Base-by-base conservation (phyloP, 495 filamentous ascomycete species). In the Filosporella fistucella region DNA sequence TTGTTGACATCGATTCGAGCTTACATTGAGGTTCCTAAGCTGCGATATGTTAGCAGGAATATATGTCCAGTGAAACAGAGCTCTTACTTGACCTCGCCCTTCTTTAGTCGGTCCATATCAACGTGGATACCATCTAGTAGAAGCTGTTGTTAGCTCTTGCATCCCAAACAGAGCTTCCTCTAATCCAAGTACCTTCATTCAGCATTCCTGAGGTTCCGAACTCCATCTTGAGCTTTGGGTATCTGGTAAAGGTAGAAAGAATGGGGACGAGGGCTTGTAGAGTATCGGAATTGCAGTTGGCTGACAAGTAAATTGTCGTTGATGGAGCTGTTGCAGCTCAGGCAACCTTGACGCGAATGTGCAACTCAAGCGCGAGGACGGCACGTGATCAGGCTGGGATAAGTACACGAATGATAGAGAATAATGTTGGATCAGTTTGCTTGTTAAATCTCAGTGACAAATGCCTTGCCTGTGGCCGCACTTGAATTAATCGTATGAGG, bases 1-100 rank as follows among this genome's bases (percentile, higher is more conserved):
- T 51, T 53, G 32, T 42, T 35, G 47, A 40, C 39, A 32, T 49
- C 45, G 43, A 39, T 47, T 47, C 38, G 14, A 52, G 67, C 86
- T 78, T 75, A 97, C 91, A 98, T 98, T 45, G 93, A 96, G 54
- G 93, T 98, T 70, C 93, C 93, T 51, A 98, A 77, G 69, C 91
- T 89, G 51, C 10, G 50, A 54, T 52, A 45, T 25, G 60, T 71
- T 56, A 71, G 69, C 52, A 44, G 29, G 14, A 24, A 20, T 42
- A 29, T 51, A 45, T 33, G 14, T 14, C 9, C 20, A 40, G 1
- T n/a, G 10, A 14, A 23, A 12, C 50, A 30, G 44, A 22, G 18
- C 51, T 73, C 85, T 69, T 75, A 95, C 90, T 97, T 96, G 63
- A 81, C 80, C 67, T 94, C 89, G 35, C 89, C 89, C 59, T 82